Evolutionary conservation across 2,329 filamentous ascomycete genomes (phyloP).

Genomic region (Sarocladium strictum): DNA sequence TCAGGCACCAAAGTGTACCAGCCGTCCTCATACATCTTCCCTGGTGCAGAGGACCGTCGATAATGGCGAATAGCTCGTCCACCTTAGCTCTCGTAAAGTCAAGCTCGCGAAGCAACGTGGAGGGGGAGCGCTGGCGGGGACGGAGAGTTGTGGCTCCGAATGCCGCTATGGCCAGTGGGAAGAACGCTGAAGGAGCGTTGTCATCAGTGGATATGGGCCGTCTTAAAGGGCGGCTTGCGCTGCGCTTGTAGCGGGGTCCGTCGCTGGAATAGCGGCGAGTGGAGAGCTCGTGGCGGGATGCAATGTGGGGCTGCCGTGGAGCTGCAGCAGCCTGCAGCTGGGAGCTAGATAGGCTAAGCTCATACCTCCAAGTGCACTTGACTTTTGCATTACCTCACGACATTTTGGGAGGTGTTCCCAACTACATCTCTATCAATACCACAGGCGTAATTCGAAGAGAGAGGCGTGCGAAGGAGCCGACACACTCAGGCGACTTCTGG

Average conservation of each 20-base stretch:
- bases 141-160: constrained; percentile 6
- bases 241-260: not conserved
- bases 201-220: not conserved
- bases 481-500: not conserved
- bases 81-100: not conserved
- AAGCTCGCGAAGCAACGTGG: constrained; percentile 8
- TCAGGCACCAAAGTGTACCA: constrained; percentile 76
- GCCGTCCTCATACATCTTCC: constrained; percentile 71
- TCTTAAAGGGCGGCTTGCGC: not conserved
- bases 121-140: constrained; percentile 3
- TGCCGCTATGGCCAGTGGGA: constrained; percentile 3
- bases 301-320: not conserved
- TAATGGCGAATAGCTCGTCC: not conserved
- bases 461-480: not conserved
- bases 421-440: not conserved
- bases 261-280: not conserved
- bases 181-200: not conserved
- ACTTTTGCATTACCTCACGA: constrained; percentile 9
- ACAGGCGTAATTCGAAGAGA: not conserved
- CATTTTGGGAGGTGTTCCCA: not conserved
- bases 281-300: not conserved
- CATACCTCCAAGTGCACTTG: not conserved
- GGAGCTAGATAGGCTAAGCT: not conserved
- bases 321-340: not conserved
- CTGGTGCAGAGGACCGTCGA: not conserved